Evolutionary conservation across 768 basidiomycete genomes (phyloP).

Genomic region (Tremella yokohamensis): DNA sequence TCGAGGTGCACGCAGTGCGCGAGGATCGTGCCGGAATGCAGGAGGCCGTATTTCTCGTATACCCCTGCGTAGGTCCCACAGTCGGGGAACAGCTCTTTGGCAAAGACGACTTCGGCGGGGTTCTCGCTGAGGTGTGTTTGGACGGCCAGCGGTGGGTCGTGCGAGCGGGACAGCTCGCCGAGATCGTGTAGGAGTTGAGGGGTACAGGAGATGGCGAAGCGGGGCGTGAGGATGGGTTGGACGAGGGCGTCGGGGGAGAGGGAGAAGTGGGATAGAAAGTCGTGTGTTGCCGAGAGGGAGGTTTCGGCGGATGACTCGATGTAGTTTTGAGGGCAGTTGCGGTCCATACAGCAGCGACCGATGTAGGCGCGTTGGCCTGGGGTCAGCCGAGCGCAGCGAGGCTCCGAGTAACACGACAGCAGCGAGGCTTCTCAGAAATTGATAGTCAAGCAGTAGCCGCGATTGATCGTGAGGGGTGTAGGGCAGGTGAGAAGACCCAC

Average conservation of each 20-base stretch:
- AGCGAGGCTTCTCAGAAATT: background rate
- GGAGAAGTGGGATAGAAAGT: slow-evolving; percentile 67
- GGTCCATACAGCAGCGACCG: slow-evolving; percentile 74
- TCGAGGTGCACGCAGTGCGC: slow-evolving; percentile 82
- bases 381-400: background rate
- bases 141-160: slow-evolving; percentile 65
- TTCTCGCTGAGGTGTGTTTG: slow-evolving; percentile 96
- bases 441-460: background rate
- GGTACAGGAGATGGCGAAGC: slow-evolving; percentile 92
- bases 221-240: slow-evolving; percentile 85
- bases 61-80: slow-evolving; percentile 69
- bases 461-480: background rate
- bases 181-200: slow-evolving; percentile 63
- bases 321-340: slow-evolving; percentile 66
- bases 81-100: slow-evolving; percentile 64
- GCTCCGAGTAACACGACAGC: background rate
- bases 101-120: slow-evolving; percentile 64
- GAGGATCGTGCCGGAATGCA: slow-evolving; percentile 75
- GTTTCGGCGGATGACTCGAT: slow-evolving; percentile 58
- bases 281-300: slow-evolving; percentile 63
- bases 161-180: slow-evolving; percentile 59
- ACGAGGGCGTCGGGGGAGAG: slow-evolving; percentile 52
- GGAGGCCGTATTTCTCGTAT: slow-evolving; percentile 73
- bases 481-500: slow-evolving; percentile 50
- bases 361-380: slow-evolving; percentile 45